Evolutionary conservation across 768 basidiomycete genomes (phyloP).

Genomic region (Calocera cornea): DNA sequence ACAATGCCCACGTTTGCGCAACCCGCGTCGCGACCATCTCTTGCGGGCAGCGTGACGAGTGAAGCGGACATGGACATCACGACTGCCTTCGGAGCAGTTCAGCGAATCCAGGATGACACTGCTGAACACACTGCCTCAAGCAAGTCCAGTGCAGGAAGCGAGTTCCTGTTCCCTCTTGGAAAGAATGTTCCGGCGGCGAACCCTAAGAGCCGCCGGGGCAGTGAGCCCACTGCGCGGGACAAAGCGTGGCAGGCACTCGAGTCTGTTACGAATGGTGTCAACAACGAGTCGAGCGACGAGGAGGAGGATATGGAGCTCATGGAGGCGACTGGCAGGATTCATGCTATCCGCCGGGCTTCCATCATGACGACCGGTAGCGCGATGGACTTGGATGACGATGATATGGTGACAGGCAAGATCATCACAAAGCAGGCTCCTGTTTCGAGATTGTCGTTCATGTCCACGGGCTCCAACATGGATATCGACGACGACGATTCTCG

Average conservation of each 20-base stretch:
- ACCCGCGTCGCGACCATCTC: background rate
- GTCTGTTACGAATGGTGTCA: background rate
- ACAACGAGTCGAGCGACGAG: background rate
- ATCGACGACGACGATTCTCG: background rate
- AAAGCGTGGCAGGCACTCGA: background rate
- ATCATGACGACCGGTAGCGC: background rate
- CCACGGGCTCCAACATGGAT: background rate
- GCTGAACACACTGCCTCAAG: background rate
- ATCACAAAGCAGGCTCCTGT: background rate
- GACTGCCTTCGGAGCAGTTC: background rate
- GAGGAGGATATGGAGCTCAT: background rate
- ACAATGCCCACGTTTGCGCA: background rate
- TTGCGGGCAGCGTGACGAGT: background rate
- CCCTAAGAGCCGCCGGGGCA: background rate
- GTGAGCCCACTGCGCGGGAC: background rate
- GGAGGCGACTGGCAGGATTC: background rate
- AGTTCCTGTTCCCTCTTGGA: background rate
- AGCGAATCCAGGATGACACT: background rate
- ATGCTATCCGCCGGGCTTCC: background rate
- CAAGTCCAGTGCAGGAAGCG: background rate
- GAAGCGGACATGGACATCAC: background rate
- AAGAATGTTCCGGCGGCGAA: background rate
- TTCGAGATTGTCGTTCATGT: background rate
- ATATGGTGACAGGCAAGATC: conserved; percentile 3
- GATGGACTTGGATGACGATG: background rate